These are phyloP conservation scores for Sporothrix dimorphospora DNA, from an alignment of 2,329 filamentous ascomycete genomes.

Conservation along the genomic window DNA sequence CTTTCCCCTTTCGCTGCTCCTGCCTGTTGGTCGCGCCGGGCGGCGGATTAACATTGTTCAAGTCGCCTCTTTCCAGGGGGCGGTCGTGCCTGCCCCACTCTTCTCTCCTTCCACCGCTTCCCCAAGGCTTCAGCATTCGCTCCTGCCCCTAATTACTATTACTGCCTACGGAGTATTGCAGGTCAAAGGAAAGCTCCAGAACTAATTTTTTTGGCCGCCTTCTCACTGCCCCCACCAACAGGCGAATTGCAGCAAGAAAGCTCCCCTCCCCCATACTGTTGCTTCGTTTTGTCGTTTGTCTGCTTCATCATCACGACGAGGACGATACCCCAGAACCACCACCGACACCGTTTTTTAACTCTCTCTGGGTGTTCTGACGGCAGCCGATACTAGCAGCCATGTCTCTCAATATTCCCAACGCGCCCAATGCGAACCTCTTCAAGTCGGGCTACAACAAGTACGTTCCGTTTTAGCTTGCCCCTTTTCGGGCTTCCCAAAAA, in stretches of 20 bases:
- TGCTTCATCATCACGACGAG: conserved; percentile 16
- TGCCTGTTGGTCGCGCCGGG: conserved; percentile 22
- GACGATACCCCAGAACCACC: conserved; percentile 10
- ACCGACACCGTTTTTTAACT: neutral
- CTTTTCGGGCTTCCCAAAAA: conserved; percentile 32
- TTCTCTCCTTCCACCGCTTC: conserved; percentile 7
- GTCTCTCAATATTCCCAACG: conserved; percentile 95
- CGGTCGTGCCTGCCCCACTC: conserved; percentile 17
- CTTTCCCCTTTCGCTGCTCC: neutral
- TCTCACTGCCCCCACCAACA: conserved; percentile 19
- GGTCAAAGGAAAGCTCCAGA: conserved; percentile 30
- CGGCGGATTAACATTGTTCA: conserved; percentile 32
- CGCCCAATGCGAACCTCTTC: conserved; percentile 91
- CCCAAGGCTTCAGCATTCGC: conserved; percentile 28
- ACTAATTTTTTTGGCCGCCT: conserved; percentile 31
- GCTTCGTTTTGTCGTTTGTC: conserved; percentile 10
- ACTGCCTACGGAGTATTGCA: conserved; percentile 17
- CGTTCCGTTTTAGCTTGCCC: conserved; percentile 40
- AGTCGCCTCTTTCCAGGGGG: neutral
- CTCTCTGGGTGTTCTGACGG: neutral
- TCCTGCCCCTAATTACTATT: conserved; percentile 18
- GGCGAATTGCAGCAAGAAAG: conserved; percentile 18
- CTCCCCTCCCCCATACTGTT: conserved; percentile 18
- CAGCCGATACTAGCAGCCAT: conserved; percentile 53
- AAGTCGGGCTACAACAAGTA: conserved; percentile 97